Evolutionary conservation across 2,329 filamentous ascomycete genomes (phyloP), one percentile per base, ranked within the genome.

Genomic region (Herpotrichia juniperi): DNA sequence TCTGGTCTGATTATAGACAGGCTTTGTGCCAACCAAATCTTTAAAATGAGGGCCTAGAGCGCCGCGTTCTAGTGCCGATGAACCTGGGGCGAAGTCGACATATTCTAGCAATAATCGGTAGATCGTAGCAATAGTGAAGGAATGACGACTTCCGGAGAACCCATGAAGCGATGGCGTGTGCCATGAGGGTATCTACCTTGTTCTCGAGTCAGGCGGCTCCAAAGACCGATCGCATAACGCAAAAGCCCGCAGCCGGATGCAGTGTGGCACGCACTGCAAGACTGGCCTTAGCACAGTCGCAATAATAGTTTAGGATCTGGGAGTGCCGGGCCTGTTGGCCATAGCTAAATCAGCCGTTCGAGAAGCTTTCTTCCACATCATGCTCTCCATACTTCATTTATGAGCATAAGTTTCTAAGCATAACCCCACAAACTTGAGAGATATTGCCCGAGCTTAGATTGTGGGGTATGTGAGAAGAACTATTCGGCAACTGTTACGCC

Each of bases 251-350:
- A 24, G 37, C 40, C 50, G 51, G 37, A 58, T 56, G 49, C 22
- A 56, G 49, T 40, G 42, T 48, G 50, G 55, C 45, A 31, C 37
- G 25, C 39, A 24, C 31, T 48, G 44, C 45, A 35, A 50, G 45
- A 51, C 28, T 45, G 42, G 52, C 35, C 61, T 60, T 66, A 64
- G 46, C 22, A 54, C 25, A 43, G 31, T 43, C 53, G 49, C 46
- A 56, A 51, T 62, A 68, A 63, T 48, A 31, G 46, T 42, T 51
- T 50, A 58, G 58, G 62, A 64, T 67, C 51, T 42, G 59, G 64
- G 63, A 66, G 52, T 48, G 43, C 42, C 66, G 66, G 66, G 52
- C 65, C 64, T 66, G 43, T 49, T 42, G 52, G 50, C 64, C 59
- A 58, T 51, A 56, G 47, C 49, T 37, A 53, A 53, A 46, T 48